These are phyloP conservation scores for Gnetum montanum DNA, from an alignment of 75 land plant genomes.

Conservation along the genomic window DNA sequence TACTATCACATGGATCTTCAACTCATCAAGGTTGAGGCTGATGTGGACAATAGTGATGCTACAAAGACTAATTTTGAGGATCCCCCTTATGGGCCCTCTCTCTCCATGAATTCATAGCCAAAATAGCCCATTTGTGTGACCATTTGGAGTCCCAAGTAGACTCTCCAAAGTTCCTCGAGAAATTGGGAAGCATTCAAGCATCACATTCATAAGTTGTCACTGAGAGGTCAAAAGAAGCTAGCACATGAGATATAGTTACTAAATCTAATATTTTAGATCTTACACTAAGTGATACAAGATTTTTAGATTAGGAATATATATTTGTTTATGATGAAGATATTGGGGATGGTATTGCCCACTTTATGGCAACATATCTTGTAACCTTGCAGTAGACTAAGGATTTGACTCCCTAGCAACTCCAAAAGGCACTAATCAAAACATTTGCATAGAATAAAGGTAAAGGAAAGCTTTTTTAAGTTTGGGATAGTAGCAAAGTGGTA, in stretches of 20 bases:
- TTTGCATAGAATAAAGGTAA: conserved; percentile 66
- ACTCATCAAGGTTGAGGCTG: no score
- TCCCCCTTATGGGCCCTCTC: no score
- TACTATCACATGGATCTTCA: no score
- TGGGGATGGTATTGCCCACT: conserved; percentile 87
- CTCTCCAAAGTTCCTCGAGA: conserved; percentile 65
- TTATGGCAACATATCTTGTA: conserved; percentile 74
- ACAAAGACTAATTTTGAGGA: no score
- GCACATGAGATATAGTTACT: conserved; percentile 62
- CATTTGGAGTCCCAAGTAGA: conserved; percentile 57
- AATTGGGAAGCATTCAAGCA: conserved; percentile 42
- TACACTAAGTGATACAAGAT: conserved; percentile 18
- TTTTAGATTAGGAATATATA: conserved; percentile 57
- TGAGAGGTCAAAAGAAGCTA: conserved; percentile 36
- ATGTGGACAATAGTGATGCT: no score
- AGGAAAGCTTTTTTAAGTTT: conserved; percentile 64
- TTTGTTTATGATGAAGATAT: conserved; percentile 83
- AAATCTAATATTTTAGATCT: conserved; percentile 44
- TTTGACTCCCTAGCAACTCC: conserved; percentile 61
- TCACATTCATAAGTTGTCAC: conserved; percentile 17
- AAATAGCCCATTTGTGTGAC: conserved; percentile 56
- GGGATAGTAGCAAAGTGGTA: conserved; percentile 80
- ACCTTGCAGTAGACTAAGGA: conserved; percentile 76
- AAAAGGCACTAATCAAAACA: conserved; percentile 72
- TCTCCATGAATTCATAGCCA: no score